Base-by-base conservation (phyloP, 1,139 yeast species). In the Sugiyamaella pinicola region DNA sequence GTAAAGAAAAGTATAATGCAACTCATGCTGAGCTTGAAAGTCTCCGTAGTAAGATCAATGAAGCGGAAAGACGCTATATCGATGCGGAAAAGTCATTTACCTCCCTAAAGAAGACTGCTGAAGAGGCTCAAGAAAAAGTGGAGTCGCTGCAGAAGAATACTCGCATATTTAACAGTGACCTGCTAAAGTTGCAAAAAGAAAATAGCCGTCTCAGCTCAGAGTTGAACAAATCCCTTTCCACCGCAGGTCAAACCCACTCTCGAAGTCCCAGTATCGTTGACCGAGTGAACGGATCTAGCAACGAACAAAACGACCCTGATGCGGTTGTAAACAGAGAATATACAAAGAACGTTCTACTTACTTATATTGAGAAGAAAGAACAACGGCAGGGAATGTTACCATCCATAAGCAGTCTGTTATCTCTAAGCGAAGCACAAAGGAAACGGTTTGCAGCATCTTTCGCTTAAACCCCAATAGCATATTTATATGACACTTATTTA, bases 301-400 rank as follows among this genome's bases (percentile, higher is more conserved):
- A 21, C 39, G 31, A 34, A 21, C 15, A 43, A 28, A 13, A n/a
- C 39, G 39, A 34, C 29, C 29, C 40, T 33, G 9, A 29, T 38
- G 47, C 38, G 10, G 51, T 13, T 49, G 58, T 76, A 19, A 82
- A 85, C 63, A 74, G 85, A 26, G 88, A 93, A 17, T 93, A 93
- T 67, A 78, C 90, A 51, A 87, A 87, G 67, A 93, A 93, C 66
- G 97, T 93, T 2, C 70, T 93, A 17, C 72, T 93, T 7, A 97
- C 97, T 1, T 93, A 86, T 67, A 71, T 93, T 57, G 97, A 91
- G 65, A 96, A 88, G 65, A 87, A 80, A 63, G 98, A 91, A n/a
- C 97, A 91, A 69, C 76, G 98, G 51, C 83, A 78, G 33, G 88
- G 84, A 67, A 76, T 93, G 49, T 73, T 93, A 38, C 97, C 98